Evolutionary conservation across 176 grass and related monocot species (phyloP), one percentile per base, ranked within the genome.

Genomic region (Raddia distichophylla): DNA sequence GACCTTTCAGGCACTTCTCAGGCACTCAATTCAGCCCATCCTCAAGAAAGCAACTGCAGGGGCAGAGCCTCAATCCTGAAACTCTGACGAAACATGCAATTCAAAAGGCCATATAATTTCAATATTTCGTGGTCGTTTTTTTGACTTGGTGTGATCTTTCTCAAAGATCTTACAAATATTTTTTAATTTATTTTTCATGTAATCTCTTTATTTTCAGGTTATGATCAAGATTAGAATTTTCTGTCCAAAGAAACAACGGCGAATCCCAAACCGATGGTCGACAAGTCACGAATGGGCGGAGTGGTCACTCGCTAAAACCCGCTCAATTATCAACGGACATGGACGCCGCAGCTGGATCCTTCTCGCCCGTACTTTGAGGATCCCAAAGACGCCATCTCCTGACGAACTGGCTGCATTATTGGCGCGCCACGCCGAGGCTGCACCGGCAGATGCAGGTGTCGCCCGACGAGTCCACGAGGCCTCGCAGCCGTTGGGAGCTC

Each of bases 381-480:
- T 61, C 19, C 61, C 76, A 74, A 60, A 60, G 18, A 79, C 67
- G 67, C 27, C 51, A 46, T 14, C 18, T 74, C 33, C 35, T 49
- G 12, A 18, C 10, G 70, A 35, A 54, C 40, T n/a, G 69, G 71
- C 8, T 69, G 81, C 55, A 88, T 84, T 80, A 89, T 84, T 89
- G 81, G 12, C 47, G 60, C 61, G 20, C 45, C 75, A 70, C 75
- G 70, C 53, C 11, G 75, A 82, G 68, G 79, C 51, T 60, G 69
- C 69, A 88, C 75, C 27, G 34, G 81, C 87, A 81, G 72, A 80
- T 42, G 77, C 82, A 85, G 70, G 82, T 89, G 87, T 89, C 87
- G 42, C 63, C 47, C 32, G 82, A 74, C 32, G 62, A 51, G 63
- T 43, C 54, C 46, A 34, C 76, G 15, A 27, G 63, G 64, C 14